Evolutionary conservation across 2,329 filamentous ascomycete species (phyloP).

Genomic region (Cladosporium austrohemisphaericum): DNA sequence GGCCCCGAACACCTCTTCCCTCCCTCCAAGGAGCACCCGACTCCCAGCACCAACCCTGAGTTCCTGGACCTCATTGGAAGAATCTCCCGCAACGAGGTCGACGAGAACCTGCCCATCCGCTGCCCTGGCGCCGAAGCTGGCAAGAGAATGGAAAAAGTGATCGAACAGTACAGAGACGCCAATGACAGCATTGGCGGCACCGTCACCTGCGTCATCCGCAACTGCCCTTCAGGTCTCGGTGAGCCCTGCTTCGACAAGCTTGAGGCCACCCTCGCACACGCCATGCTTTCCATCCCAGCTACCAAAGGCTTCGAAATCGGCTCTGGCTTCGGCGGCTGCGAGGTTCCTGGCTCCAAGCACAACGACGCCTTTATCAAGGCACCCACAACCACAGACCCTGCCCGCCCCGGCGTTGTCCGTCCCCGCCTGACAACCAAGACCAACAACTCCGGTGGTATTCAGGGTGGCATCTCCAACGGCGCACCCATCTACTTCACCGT

Average conservation of each 20-base stretch:
- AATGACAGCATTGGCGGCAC: conserved; percentile 91
- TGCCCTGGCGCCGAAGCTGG: conserved; percentile 69
- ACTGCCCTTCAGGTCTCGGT: conserved; percentile 78
- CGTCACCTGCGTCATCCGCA: conserved; percentile 88
- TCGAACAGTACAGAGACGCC: conserved; percentile 72
- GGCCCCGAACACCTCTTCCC: conserved; percentile 76
- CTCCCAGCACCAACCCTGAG: conserved; percentile 68
- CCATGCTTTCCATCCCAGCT: conserved; percentile 91
- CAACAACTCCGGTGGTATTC: conserved; percentile 92
- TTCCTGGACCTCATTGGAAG: conserved; percentile 71
- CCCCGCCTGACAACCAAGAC: conserved; percentile 78
- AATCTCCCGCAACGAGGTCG: conserved; percentile 72
- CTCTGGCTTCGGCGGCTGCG: conserved; percentile 82
- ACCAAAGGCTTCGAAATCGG: conserved; percentile 96
- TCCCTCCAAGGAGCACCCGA: conserved; percentile 63
- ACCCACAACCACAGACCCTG: conserved; percentile 35
- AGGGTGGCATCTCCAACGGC: conserved; percentile 93
- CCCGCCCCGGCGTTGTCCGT: conserved; percentile 44
- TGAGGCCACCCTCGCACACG: conserved; percentile 85
- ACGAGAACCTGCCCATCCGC: conserved; percentile 78
- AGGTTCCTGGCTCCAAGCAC: conserved; percentile 82
- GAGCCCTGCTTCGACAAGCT: conserved; percentile 96
- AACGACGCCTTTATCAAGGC: conserved; percentile 80
- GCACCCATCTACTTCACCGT: conserved; percentile 92
- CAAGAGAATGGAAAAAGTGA: conserved; percentile 71